Conservation (phyloP, 768 basidiomycete species). For the Russula virescens region DNA sequence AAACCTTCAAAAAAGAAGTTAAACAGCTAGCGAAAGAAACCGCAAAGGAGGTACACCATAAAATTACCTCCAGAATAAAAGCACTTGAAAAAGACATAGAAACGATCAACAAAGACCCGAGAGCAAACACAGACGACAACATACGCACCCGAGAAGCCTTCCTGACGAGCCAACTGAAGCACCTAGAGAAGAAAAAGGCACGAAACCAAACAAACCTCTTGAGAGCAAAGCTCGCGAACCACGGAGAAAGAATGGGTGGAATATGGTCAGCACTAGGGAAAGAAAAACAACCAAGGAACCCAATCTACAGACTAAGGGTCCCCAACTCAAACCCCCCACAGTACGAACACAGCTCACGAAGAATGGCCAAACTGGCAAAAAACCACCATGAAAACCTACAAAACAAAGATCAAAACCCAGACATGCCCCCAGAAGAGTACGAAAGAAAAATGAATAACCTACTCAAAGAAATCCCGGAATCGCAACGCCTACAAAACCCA, state of each 20-base stretch:
- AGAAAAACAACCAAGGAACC: constrained; percentile 2
- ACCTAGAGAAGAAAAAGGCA: background rate
- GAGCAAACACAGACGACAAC: background rate
- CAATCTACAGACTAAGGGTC: background rate
- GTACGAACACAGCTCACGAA: background rate
- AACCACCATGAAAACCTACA: constrained; percentile 7
- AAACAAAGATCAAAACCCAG: background rate
- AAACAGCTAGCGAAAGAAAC: background rate
- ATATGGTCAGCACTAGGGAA: constrained; percentile 1
- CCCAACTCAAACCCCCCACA: background rate
- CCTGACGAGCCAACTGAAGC: background rate
- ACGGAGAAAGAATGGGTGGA: background rate
- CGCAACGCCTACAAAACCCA: no score
- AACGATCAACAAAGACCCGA: background rate
- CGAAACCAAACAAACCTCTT: background rate
- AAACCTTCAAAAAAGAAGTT: background rate
- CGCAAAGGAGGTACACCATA: background rate
- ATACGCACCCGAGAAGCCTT: background rate
- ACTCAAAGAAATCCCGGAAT: background rate
- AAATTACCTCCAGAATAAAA: background rate
- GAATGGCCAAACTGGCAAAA: background rate
- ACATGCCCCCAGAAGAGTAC: background rate
- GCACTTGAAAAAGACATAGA: background rate
- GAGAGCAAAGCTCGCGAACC: background rate
- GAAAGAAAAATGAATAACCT: background rate